Base-by-base conservation (phyloP, 805 yeast species). In the Wickerhamomyces strasburgensis region DNA sequence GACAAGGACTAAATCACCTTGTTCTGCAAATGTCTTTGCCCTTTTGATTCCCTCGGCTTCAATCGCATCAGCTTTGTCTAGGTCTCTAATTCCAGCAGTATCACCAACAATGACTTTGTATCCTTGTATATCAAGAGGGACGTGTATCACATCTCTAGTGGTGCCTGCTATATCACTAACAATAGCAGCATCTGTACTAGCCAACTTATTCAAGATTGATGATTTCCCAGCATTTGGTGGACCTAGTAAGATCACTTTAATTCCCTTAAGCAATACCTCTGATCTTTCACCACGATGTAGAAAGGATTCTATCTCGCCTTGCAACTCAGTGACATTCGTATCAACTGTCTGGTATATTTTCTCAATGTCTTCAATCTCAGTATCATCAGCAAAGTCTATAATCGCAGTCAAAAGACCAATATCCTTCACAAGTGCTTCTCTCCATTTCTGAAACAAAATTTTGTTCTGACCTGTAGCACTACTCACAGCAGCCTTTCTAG, bases 211-310 rank as follows among this genome's bases (percentile, higher is more conserved):
- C 35, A 93, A 59, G 9, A 93, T 61, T 1, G 96, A 85, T 3
- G 96, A 88, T 56, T 93, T 93, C 0, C 98, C 98, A 1, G 96
- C 96, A 58, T 93, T 93, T 1, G 98, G 96, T 6, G 95, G 93
- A 0, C 98, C 98, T 11, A 89, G 46, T 8, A 93, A 62, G 0
- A 81, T 77, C 18, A 89, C 51, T 39, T 75, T 75, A 19, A 90
- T 77, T 1, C 98, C 98, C 17, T 72, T 67, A 28, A 80, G 58
- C 13, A 90, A 57, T 1, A 89, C 63, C 46, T 79, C 84, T 0
- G 86, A 73, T 37, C 75, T 62, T 27, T 66, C 65, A 5, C 80
- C 73, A 49, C 67, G 74, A 11, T 53, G 39, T 16, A 68, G 39
- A 41, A 70, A 72, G 3, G 33, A 31, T 0, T 51, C 39, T 11